Evolutionary conservation across 2,329 filamentous ascomycete species (phyloP).

Genomic region (Beauveria pseudobassiana): DNA sequence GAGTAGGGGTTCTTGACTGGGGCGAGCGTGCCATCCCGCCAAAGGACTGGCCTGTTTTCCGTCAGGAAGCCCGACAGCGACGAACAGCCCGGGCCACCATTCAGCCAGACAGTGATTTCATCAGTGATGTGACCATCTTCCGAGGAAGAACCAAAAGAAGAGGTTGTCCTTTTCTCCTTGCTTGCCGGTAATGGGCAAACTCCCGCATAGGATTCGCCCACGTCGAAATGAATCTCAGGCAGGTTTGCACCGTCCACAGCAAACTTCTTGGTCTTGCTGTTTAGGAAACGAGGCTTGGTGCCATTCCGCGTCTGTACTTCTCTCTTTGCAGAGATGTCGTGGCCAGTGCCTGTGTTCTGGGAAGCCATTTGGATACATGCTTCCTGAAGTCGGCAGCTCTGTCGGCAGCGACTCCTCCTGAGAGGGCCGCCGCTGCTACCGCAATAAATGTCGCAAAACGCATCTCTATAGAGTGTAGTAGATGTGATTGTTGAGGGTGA

Average conservation of each 20-base stretch:
- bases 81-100: constrained; percentile 48
- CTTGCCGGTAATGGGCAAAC: constrained; percentile 47
- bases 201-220: constrained; percentile 58
- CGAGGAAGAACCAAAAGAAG: constrained; percentile 60
- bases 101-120: constrained; percentile 57
- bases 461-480: background rate
- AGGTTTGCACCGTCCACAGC: constrained; percentile 56
- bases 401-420: background rate
- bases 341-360: too few relatives aligned
- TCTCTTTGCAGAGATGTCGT: background rate
- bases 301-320: background rate
- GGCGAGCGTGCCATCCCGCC: constrained; percentile 61
- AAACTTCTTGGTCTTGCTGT: constrained; percentile 32
- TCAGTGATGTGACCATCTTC: constrained; percentile 40
- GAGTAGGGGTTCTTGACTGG: constrained; percentile 61
- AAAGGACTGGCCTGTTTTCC: constrained; percentile 68
- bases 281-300: background rate
- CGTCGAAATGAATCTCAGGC: constrained; percentile 62
- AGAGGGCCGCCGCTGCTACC: background rate
- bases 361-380: background rate
- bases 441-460: background rate
- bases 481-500: too few relatives aligned
- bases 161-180: constrained; percentile 43
- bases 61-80: constrained; percentile 64
- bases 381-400: background rate